phyloP scores from a whole-genome alignment of 1,284 basidiomycete genomes.

The Fomitopsis pinicola region DNA sequence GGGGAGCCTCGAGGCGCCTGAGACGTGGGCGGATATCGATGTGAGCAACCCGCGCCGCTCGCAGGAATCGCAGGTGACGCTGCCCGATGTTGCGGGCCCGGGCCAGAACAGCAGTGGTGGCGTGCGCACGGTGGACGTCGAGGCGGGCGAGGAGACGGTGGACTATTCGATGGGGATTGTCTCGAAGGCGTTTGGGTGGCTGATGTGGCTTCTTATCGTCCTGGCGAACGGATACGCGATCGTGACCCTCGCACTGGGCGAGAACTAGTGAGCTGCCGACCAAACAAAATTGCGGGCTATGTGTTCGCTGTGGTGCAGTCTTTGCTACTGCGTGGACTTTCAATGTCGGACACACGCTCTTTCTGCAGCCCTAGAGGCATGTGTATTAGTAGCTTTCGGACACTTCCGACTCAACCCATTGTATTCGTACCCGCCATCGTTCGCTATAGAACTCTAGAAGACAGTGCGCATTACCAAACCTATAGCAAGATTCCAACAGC shows the following conservation, averaged over 20 bases:
- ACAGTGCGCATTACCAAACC: too few species aligned
- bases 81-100: background rate
- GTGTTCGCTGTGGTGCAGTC: too few species aligned
- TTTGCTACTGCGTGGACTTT: background rate
- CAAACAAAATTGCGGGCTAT: too few species aligned
- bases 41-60: background rate
- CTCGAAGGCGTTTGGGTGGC: slow-evolving; percentile 47
- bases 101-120: background rate
- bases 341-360: background rate
- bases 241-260: slow-evolving; percentile 40
- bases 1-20: background rate
- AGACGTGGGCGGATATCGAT: background rate
- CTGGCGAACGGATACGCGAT: slow-evolving; percentile 69
- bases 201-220: slow-evolving; percentile 63
- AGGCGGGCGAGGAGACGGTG: slow-evolving; percentile 32
- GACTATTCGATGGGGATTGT: slow-evolving; percentile 63
- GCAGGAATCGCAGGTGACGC: slow-evolving; percentile 3
- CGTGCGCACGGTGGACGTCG: background rate
- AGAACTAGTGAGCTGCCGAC: slow-evolving; percentile 5
- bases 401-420: background rate
- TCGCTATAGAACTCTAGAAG: background rate
- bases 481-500: too few species aligned
- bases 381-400: background rate
- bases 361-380: background rate
- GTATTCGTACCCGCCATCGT: background rate